A percentile compares a stretch with the other conserved stretches of the same genome.
These are phyloP conservation scores for Sphaerulina vaccinii DNA, from an alignment of 2,329 filamentous ascomycete genomes.

Conservation along the genomic window DNA sequence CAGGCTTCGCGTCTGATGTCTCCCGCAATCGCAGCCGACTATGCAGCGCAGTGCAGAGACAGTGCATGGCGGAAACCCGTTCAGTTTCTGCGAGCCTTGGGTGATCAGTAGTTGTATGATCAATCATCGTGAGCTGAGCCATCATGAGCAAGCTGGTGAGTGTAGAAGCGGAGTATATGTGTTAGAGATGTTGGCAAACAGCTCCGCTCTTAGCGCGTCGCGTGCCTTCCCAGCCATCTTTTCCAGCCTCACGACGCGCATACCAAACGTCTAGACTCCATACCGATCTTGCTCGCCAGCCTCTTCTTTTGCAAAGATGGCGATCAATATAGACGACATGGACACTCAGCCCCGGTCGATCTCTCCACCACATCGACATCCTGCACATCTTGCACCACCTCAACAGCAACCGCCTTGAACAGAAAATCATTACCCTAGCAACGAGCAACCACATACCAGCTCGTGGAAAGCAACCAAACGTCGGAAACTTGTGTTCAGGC, in stretches of 20 bases:
- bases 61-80: too few relatives aligned
- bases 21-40: too few relatives aligned
- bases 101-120: too few relatives aligned
- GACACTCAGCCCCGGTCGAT: slow-evolving; percentile 1
- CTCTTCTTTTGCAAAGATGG: slow-evolving; percentile 4
- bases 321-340: slow-evolving; percentile 1
- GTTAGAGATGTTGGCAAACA: too few relatives aligned
- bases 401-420: slow-evolving; percentile 21
- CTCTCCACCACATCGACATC: slow-evolving; percentile 8
- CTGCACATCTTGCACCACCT: slow-evolving; percentile 19
- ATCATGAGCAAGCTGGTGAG: too few relatives aligned
- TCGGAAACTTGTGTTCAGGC: too few relatives aligned
- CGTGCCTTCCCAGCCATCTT: slow-evolving; percentile 8
- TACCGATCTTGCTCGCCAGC: slow-evolving; percentile 3
- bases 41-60: too few relatives aligned
- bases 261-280: slow-evolving; percentile 5
- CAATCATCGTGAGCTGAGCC: too few relatives aligned
- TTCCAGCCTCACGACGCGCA: slow-evolving; percentile 12
- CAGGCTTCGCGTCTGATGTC: too few relatives aligned
- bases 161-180: neutral
- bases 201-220: neutral
- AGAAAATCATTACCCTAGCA: slow-evolving; percentile 3
- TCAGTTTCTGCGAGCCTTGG: too few relatives aligned
- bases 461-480: too few relatives aligned
- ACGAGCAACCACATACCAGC: too few relatives aligned